These are phyloP conservation scores for Petrea volubilis DNA, from an alignment of 257 asterid genomes.

Conservation along the genomic window DNA sequence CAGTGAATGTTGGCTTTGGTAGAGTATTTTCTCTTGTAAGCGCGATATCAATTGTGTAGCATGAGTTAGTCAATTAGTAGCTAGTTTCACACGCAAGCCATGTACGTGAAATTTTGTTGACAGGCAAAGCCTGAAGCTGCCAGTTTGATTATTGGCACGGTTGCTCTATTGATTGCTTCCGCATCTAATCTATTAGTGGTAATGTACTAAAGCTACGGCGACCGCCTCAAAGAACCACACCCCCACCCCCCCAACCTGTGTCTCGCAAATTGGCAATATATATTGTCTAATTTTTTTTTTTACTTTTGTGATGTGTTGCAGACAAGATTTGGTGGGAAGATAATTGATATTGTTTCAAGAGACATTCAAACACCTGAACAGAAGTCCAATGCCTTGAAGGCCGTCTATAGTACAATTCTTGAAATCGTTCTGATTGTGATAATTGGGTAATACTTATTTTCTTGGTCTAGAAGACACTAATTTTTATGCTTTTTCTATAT, in stretches of 20 bases:
- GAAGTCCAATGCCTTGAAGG: constrained; percentile 64
- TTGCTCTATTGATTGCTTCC: constrained; percentile 75
- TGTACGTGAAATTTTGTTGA: constrained; percentile 24
- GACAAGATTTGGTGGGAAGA: constrained; percentile 79
- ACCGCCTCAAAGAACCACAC: not conserved
- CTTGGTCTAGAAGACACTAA: not conserved
- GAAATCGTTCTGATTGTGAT: constrained; percentile 59
- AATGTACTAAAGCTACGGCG: constrained; percentile 32
- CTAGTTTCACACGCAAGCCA: not conserved
- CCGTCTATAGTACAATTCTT: constrained; percentile 59
- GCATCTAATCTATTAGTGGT: constrained; percentile 76
- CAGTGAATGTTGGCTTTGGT: constrained; percentile 76
- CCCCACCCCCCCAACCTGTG: not conserved
- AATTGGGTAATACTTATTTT: constrained; percentile 52
- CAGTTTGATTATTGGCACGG: constrained; percentile 58
- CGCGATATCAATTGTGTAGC: constrained; percentile 13
- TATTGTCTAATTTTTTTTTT: constrained; percentile 8
- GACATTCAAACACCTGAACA: constrained; percentile 60
- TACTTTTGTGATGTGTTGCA: constrained; percentile 39
- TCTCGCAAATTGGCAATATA: not conserved
- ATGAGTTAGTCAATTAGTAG: not conserved
- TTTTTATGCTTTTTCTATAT: constrained; percentile 1
- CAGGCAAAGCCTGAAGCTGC: constrained; percentile 89
- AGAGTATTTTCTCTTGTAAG: constrained; percentile 79
- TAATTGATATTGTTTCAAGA: constrained; percentile 78